A percentile compares a stretch with the other conserved stretches of the same genome.
These are phyloP conservation scores for Lojkania enalia DNA, from an alignment of 2,329 filamentous ascomycete species.

Conservation along the genomic window DNA sequence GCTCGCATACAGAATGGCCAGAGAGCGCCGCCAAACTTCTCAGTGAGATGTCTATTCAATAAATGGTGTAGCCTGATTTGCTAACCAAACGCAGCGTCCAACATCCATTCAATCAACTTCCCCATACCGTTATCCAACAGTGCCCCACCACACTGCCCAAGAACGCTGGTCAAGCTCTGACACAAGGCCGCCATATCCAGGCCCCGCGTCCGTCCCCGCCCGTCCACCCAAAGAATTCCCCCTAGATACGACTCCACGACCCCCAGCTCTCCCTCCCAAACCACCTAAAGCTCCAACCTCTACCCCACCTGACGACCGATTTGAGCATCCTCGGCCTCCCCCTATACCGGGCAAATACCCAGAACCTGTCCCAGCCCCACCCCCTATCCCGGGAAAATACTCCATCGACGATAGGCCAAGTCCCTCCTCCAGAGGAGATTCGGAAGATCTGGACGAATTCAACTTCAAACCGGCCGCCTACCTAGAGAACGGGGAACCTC, in stretches of 20 bases:
- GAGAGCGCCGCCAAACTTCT: slow-evolving; percentile 26
- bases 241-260: slow-evolving; percentile 25
- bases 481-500: slow-evolving; percentile 83
- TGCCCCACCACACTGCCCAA: slow-evolving; percentile 46
- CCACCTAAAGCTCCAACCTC: slow-evolving; percentile 27
- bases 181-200: slow-evolving; percentile 10
- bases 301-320: slow-evolving; percentile 7
- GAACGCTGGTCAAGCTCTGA: slow-evolving; percentile 36
- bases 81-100: slow-evolving; percentile 28
- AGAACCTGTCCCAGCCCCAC: slow-evolving; percentile 13
- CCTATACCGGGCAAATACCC: slow-evolving; percentile 37
- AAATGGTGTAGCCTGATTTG: not conserved
- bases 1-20: slow-evolving; percentile 41
- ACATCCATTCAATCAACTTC: slow-evolving; percentile 28
- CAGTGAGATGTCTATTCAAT: slow-evolving; percentile 18
- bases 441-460: slow-evolving; percentile 61
- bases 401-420: slow-evolving; percentile 23
- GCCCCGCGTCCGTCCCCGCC: slow-evolving; percentile 42
- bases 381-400: slow-evolving; percentile 30
- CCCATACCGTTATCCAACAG: slow-evolving; percentile 49
- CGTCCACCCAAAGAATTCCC: slow-evolving; percentile 40
- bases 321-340: slow-evolving; percentile 22
- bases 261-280: slow-evolving; percentile 37
- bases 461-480: slow-evolving; percentile 85
- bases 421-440: slow-evolving; percentile 30